A percentile compares a stretch with the other conserved stretches of the same genome.
Evolutionary conservation across 371 early-diverging fungal genomes (phyloP).

Genomic region (Smittium culicis): DNA sequence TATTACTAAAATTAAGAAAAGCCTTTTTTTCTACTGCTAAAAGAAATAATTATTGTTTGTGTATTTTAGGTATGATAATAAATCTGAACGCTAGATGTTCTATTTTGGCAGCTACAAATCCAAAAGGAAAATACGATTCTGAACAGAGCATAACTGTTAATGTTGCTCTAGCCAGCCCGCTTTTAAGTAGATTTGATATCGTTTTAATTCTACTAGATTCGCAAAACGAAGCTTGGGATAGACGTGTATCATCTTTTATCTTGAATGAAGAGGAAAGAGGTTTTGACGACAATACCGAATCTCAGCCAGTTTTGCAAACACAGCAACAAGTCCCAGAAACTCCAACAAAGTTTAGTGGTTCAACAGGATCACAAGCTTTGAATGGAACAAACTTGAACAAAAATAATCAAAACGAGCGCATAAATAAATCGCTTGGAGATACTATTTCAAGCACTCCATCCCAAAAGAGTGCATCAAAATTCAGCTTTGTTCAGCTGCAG

Average conservation of each 20-base stretch:
- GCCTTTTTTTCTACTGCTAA: not conserved
- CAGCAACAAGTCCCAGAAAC: not conserved
- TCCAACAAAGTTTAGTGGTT: not conserved
- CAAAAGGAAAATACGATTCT: slow-evolving; percentile 51
- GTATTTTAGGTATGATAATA: slow-evolving; percentile 46
- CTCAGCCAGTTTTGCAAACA: not conserved
- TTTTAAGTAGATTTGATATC: slow-evolving; percentile 68
- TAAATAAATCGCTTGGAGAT: not conserved
- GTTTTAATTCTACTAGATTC: slow-evolving; percentile 55
- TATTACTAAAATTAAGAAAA: no score
- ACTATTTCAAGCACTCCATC: slow-evolving; percentile 7
- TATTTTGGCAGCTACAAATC: slow-evolving; percentile 64
- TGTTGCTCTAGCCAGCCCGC: slow-evolving; percentile 45
- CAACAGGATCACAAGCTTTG: not conserved
- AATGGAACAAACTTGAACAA: not conserved
- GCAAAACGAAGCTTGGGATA: slow-evolving; percentile 47
- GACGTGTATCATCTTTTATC: slow-evolving; percentile 38
- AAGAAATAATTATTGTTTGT: not conserved
- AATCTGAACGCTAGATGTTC: slow-evolving; percentile 64
- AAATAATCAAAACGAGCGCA: not conserved
- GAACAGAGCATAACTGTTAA: slow-evolving; percentile 41
- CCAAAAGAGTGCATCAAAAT: slow-evolving; percentile 21
- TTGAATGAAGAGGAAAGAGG: slow-evolving; percentile 16
- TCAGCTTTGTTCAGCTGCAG: slow-evolving; percentile 36
- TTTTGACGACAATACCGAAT: not conserved